These are phyloP conservation scores for Cyathus olla DNA, from an alignment of 1,284 basidiomycete species.

Conservation along the genomic window DNA sequence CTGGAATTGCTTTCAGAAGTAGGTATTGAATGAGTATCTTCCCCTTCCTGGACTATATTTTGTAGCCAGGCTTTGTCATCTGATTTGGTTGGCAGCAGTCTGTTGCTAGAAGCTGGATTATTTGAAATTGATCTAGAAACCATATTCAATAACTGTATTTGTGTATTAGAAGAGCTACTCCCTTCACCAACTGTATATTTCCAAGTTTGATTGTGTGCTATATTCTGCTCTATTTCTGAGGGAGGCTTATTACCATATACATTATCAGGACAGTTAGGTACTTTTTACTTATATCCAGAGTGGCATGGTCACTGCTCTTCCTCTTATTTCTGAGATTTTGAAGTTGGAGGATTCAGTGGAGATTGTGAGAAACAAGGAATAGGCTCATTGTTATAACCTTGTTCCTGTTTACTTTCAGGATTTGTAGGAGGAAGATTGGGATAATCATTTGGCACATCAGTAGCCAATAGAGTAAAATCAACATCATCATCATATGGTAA, in stretches of 20 bases:
- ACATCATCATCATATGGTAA: not conserved
- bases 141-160: not conserved
- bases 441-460: too few relatives aligned
- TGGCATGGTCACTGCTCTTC: not conserved
- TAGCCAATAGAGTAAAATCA: too few relatives aligned
- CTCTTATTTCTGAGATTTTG: too few relatives aligned
- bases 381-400: too few relatives aligned
- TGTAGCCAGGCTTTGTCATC: not conserved
- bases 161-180: constrained; percentile 2
- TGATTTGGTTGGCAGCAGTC: not conserved
- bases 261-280: not conserved
- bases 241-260: constrained; percentile 1
- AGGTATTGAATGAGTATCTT: not conserved
- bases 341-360: too few relatives aligned
- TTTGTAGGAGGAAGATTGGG: not conserved
- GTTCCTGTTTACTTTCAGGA: too few relatives aligned
- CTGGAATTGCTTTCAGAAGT: not conserved
- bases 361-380: too few relatives aligned
- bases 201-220: not conserved
- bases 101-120: not conserved
- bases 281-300: not conserved
- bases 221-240: constrained; percentile 1
- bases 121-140: not conserved
- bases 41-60: not conserved
- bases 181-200: not conserved